phyloP scores from a whole-genome alignment of 768 basidiomycete species.

The Gautieria morchelliformis region DNA sequence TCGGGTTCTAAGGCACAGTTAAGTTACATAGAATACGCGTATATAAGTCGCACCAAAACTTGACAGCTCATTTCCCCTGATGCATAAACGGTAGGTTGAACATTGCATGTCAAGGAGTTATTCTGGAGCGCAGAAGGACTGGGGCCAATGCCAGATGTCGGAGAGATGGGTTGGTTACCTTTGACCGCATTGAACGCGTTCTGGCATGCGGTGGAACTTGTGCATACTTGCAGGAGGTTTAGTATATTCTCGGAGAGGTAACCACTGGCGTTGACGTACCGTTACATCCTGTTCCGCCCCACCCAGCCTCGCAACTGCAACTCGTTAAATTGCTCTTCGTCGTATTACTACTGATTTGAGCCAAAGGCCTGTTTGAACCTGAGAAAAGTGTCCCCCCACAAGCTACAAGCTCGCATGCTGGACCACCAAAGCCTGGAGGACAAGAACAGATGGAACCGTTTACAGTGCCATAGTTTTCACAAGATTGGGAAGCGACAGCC shows the following conservation, averaged over 20 bases:
- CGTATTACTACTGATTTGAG: conserved; percentile 29
- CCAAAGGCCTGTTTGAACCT: conserved; percentile 46
- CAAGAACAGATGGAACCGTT: conserved; percentile 60
- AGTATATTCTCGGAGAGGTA: neutral
- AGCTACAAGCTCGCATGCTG: conserved; percentile 54
- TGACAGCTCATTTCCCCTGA: conserved; percentile 78
- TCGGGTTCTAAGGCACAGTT: conserved; percentile 59
- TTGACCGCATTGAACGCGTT: conserved; percentile 35
- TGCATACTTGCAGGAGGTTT: conserved; percentile 42
- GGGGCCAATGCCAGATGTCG: conserved; percentile 15
- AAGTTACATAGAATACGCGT: neutral
- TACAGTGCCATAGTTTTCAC: conserved; percentile 58
- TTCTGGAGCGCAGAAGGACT: conserved; percentile 28
- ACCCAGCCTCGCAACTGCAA: conserved; percentile 66
- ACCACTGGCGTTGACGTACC: conserved; percentile 5
- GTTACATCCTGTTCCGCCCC: conserved; percentile 73
- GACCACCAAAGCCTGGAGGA: conserved; percentile 73
- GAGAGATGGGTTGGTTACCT: conserved; percentile 17
- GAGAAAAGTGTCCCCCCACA: conserved; percentile 83
- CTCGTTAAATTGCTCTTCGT: conserved; percentile 24
- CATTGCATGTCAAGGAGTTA: conserved; percentile 65
- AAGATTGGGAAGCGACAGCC: conserved; percentile 24
- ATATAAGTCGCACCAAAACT: conserved; percentile 49
- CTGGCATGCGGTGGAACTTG: conserved; percentile 57
- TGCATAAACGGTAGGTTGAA: conserved; percentile 59